Evolutionary conservation across 2,329 filamentous ascomycete genomes (phyloP).

Genomic region (Magnaporthales sp.): DNA sequence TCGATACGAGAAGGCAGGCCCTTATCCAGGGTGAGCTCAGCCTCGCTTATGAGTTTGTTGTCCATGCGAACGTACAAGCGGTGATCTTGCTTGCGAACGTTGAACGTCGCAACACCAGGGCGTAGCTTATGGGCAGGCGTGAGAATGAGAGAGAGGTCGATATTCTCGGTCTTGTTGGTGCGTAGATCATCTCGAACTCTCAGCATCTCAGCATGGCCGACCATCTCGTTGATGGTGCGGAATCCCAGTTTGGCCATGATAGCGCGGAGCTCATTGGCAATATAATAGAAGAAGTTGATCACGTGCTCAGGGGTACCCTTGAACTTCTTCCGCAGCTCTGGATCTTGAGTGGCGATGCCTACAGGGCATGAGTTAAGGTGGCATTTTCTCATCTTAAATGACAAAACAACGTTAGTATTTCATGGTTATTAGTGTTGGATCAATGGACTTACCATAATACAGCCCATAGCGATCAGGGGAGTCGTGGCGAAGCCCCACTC

Average conservation of each 20-base stretch:
- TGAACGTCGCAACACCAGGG: constrained; percentile 91
- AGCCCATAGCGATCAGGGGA: constrained; percentile 92
- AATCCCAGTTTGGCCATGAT: constrained; percentile 96
- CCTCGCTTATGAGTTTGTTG: constrained; percentile 95
- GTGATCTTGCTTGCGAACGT: constrained; percentile 96
- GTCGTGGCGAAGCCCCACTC: constrained; percentile 96
- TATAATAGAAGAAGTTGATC: constrained; percentile 98
- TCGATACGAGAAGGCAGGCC: constrained; percentile 88
- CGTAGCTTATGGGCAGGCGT: constrained; percentile 94
- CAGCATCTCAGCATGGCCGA: constrained; percentile 81
- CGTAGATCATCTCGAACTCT: constrained; percentile 82
- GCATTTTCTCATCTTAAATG: constrained; percentile 85
- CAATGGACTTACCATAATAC: no score
- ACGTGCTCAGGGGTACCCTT: constrained; percentile 88
- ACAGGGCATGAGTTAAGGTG: constrained; percentile 74
- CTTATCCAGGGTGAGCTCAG: constrained; percentile 89
- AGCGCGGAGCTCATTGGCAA: constrained; percentile 89
- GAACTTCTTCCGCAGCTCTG: constrained; percentile 91
- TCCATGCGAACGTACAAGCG: constrained; percentile 86
- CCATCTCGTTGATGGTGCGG: constrained; percentile 96
- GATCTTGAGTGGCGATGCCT: constrained; percentile 91
- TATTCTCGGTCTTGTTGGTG: constrained; percentile 82
- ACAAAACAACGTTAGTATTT: no score
- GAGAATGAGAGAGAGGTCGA: constrained; percentile 85
- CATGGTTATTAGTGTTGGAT: no score